These are phyloP conservation scores for Zasmidium cellare DNA, from an alignment of 2,329 filamentous ascomycete species.

Conservation along the genomic window DNA sequence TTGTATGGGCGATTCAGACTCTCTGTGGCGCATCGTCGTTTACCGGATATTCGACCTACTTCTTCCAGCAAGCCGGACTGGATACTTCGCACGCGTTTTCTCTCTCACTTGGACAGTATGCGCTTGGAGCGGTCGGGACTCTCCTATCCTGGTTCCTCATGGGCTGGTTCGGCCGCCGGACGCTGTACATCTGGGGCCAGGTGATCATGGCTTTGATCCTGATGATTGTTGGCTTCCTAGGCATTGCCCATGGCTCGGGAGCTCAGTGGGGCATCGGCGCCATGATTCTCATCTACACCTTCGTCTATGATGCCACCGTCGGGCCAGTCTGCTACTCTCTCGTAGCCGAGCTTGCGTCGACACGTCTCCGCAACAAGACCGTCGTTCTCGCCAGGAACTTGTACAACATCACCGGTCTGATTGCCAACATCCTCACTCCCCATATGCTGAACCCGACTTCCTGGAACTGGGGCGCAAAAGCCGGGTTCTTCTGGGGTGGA, in stretches of 20 bases:
- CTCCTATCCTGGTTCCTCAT: slow-evolving; percentile 38
- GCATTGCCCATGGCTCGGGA: slow-evolving; percentile 15
- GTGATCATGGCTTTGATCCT: slow-evolving; percentile 22
- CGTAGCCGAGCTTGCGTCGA: slow-evolving; percentile 32
- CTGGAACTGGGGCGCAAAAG: slow-evolving; percentile 21
- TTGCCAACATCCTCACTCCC: slow-evolving; percentile 27
- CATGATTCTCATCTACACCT: slow-evolving; percentile 30
- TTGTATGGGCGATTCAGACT: slow-evolving; percentile 12
- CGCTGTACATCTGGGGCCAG: slow-evolving; percentile 38
- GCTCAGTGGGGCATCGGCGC: slow-evolving; percentile 31
- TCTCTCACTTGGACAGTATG: slow-evolving; percentile 36
- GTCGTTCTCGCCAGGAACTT: slow-evolving; percentile 32
- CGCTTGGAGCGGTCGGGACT: slow-evolving; percentile 28
- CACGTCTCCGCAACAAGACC: slow-evolving; percentile 31
- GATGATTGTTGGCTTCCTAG: slow-evolving; percentile 27
- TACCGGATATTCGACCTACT: slow-evolving; percentile 31
- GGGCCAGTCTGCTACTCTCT: slow-evolving; percentile 34
- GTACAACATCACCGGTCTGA: slow-evolving; percentile 30
- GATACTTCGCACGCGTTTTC: slow-evolving; percentile 36
- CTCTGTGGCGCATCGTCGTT: slow-evolving; percentile 15
- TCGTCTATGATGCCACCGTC: slow-evolving; percentile 32
- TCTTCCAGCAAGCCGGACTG: slow-evolving; percentile 43
- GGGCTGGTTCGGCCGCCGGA: slow-evolving; percentile 40
- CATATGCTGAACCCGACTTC: slow-evolving; percentile 30
- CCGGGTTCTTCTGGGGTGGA: slow-evolving; percentile 44